Conservation (phyloP, 805 yeast genomes). For the Barnettozyma botsteinii region DNA sequence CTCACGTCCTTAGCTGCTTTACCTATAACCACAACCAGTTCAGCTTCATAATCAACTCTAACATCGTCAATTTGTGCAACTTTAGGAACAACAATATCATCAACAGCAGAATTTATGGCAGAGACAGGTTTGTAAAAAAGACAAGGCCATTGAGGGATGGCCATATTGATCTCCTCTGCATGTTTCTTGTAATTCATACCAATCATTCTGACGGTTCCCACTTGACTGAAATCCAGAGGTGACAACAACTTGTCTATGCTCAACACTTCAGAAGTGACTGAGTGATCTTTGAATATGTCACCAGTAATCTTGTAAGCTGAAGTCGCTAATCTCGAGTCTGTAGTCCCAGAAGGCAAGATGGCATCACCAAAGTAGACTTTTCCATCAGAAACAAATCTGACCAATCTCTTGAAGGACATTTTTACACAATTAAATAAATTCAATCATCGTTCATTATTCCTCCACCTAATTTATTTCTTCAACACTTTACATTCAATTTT, state of each 20-base stretch:
- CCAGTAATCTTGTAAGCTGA: conserved; percentile 41
- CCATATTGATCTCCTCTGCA: conserved; percentile 33
- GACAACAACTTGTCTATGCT: conserved; percentile 32
- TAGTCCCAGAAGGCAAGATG: conserved; percentile 29
- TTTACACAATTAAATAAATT: not conserved
- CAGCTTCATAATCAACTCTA: conserved; percentile 47
- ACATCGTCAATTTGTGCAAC: conserved; percentile 27
- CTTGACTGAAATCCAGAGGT: conserved; percentile 33
- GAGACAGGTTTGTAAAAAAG: conserved; percentile 45
- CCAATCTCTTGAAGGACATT: conserved; percentile 21
- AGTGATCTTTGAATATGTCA: conserved; percentile 34
- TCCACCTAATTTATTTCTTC: no score
- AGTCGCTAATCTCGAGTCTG: conserved; percentile 34
- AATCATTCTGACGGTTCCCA: conserved; percentile 38
- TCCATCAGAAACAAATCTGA: conserved; percentile 42
- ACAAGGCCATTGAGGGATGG: conserved; percentile 42
- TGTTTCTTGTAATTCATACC: conserved; percentile 47
- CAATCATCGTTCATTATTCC: no score
- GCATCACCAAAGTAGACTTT: conserved; percentile 44
- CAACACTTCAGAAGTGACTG: conserved; percentile 31
- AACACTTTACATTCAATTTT: no score
- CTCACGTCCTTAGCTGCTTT: conserved; percentile 37
- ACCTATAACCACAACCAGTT: conserved; percentile 47
- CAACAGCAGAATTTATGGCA: conserved; percentile 39
- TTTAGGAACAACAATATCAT: conserved; percentile 37